Percentiles rank a stretch among this genome's conserved stretches.
Evolutionary conservation across 768 basidiomycete genomes (phyloP).

Genomic region (Coprinopsis marcescibilis): DNA sequence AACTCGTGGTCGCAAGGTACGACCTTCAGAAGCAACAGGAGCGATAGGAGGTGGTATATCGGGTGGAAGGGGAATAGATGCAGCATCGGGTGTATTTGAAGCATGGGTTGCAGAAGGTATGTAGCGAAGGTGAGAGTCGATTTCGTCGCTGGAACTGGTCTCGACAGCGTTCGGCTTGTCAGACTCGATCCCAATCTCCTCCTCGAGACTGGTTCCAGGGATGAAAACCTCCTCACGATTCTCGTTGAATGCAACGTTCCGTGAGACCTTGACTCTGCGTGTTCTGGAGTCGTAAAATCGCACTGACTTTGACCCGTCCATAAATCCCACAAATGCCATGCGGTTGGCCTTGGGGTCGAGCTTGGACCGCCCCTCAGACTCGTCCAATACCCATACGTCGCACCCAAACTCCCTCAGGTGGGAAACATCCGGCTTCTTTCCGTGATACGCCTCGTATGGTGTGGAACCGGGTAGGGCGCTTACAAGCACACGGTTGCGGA

Average conservation of each 20-base stretch:
- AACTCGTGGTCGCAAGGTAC: no score
- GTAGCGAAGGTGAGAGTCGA: background rate
- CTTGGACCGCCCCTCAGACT: slow-evolving; percentile 8
- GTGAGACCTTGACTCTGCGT: slow-evolving; percentile 17
- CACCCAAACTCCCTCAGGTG: slow-evolving; percentile 23
- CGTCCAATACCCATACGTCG: slow-evolving; percentile 18
- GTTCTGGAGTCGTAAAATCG: slow-evolving; percentile 18
- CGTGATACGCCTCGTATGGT: slow-evolving; percentile 18
- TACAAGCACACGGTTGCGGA: slow-evolving; percentile 19
- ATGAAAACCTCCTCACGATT: slow-evolving; percentile 13
- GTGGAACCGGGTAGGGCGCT: slow-evolving; percentile 16
- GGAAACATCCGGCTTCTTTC: slow-evolving; percentile 18
- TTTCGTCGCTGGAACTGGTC: background rate
- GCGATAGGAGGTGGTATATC: background rate
- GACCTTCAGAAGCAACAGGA: background rate
- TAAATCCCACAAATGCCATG: slow-evolving; percentile 10
- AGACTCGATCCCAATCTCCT: slow-evolving; percentile 6
- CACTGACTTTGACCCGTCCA: slow-evolving; percentile 19
- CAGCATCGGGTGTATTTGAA: no score
- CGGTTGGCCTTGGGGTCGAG: slow-evolving; percentile 11
- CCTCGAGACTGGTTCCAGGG: slow-evolving; percentile 11
- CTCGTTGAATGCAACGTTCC: slow-evolving; percentile 22
- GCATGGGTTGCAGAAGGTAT: background rate
- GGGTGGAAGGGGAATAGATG: background rate
- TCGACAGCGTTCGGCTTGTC: no score